These are phyloP conservation scores for Berkeleyomyces rouxiae DNA, from an alignment of 2,329 filamentous ascomycete species.

Conservation along the genomic window DNA sequence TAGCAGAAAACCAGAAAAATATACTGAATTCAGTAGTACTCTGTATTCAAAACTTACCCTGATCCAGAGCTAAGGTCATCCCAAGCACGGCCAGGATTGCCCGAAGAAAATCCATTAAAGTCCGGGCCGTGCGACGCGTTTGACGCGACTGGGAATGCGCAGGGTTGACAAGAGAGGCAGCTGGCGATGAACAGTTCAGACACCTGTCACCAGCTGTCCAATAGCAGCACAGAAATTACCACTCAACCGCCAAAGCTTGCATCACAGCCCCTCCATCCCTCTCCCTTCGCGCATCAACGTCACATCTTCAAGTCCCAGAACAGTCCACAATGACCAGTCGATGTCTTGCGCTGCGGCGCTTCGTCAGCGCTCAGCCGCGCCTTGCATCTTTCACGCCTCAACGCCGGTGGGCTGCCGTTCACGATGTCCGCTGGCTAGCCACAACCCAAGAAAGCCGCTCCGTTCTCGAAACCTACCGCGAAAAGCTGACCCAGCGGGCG, in stretches of 20 bases:
- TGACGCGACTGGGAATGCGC: neutral
- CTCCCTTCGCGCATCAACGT: neutral
- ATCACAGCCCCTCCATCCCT: neutral
- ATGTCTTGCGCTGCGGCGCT: conserved; percentile 4
- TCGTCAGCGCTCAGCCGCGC: conserved; percentile 10
- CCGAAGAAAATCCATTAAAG: conserved; percentile 9
- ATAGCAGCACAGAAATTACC: neutral
- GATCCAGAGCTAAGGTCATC: neutral
- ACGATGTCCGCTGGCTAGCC: conserved; percentile 78
- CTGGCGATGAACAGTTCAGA: neutral
- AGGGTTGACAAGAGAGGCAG: neutral
- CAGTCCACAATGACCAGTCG: conserved; percentile 6
- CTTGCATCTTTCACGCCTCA: conserved; percentile 28
- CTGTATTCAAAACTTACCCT: neutral
- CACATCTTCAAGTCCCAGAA: neutral
- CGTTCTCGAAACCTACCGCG: conserved; percentile 69
- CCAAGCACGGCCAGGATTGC: neutral
- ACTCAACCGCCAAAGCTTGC: neutral
- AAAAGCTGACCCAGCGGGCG: conserved; percentile 72
- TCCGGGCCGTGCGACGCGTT: neutral
- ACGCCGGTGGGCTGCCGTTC: conserved; percentile 77
- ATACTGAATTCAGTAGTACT: too few species aligned
- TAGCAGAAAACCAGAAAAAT: too few species aligned
- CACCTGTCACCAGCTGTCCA: neutral
- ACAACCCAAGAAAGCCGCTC: conserved; percentile 53